Evolutionary conservation across 2,329 filamentous ascomycete genomes (phyloP).

Genomic region (Epichloe bromicola): DNA sequence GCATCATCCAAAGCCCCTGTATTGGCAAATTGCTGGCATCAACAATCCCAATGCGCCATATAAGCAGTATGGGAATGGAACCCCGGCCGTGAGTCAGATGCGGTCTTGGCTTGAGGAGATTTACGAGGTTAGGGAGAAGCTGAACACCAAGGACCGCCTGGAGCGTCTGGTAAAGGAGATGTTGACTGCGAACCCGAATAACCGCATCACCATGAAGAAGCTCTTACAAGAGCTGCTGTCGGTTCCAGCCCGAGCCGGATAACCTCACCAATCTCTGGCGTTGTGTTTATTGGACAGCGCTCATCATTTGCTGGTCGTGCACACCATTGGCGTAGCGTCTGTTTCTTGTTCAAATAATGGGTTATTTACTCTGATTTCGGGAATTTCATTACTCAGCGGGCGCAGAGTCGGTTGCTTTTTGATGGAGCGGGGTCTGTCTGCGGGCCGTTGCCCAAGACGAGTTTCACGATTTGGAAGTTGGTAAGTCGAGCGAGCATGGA

Average conservation of each 20-base stretch:
- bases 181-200: slow-evolving; percentile 36
- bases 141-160: slow-evolving; percentile 34
- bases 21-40: slow-evolving; percentile 46
- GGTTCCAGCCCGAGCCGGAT: slow-evolving; percentile 10
- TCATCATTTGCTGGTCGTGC: not conserved
- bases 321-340: not conserved
- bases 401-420: not conserved
- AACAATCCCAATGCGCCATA: slow-evolving; percentile 26
- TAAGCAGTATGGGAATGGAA: slow-evolving; percentile 24
- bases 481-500: not conserved
- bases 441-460: not conserved
- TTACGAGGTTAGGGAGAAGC: slow-evolving; percentile 30
- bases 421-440: not conserved
- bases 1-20: slow-evolving; percentile 35
- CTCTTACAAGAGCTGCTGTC: slow-evolving; percentile 31
- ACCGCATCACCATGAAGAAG: slow-evolving; percentile 41
- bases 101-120: slow-evolving; percentile 43
- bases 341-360: not conserved
- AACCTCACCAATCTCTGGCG: not conserved
- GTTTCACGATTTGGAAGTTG: not conserved
- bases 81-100: slow-evolving; percentile 38
- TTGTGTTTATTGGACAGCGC: not conserved
- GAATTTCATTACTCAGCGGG: too few relatives aligned
- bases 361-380: too few relatives aligned
- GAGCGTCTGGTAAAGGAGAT: slow-evolving; percentile 41